These are phyloP conservation scores for Helminthosporium solani DNA, from an alignment of 2,329 filamentous ascomycete genomes.

Conservation along the genomic window DNA sequence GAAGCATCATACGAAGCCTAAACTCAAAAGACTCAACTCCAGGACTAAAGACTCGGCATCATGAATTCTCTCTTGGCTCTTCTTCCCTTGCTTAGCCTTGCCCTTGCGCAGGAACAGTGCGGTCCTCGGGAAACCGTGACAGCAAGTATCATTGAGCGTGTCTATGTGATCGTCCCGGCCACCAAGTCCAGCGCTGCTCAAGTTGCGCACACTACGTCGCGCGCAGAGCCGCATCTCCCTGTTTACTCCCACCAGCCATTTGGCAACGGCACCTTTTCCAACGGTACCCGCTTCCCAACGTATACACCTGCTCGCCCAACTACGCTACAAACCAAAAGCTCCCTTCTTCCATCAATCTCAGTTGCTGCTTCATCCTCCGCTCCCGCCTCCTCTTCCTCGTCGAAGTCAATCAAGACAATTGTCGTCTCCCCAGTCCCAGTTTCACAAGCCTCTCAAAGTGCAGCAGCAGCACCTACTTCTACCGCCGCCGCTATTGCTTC, in stretches of 20 bases:
- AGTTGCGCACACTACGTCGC: background rate
- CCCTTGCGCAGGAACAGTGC: slow-evolving; percentile 26
- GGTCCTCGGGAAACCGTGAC: slow-evolving; percentile 15
- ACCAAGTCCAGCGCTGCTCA: slow-evolving; percentile 1
- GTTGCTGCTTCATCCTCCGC: background rate
- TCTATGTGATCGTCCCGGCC: slow-evolving; percentile 26
- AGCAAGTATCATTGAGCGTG: slow-evolving; percentile 18
- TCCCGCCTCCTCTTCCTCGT: slow-evolving; percentile 1
- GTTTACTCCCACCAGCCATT: slow-evolving; percentile 7
- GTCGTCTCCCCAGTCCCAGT: slow-evolving; percentile 14
- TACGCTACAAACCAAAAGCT: slow-evolving; percentile 2
- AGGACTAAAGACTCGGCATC: too few relatives aligned
- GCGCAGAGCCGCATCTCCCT: background rate
- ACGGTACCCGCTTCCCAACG: slow-evolving; percentile 1
- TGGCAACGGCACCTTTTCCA: slow-evolving; percentile 12
- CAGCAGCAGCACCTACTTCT: slow-evolving; percentile 3
- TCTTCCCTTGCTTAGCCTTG: slow-evolving; percentile 27
- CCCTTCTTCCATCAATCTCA: background rate
- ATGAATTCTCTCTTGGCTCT: slow-evolving; percentile 34
- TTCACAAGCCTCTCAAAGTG: slow-evolving; percentile 3
- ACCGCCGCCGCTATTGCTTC: slow-evolving; percentile 3
- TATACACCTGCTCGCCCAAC: slow-evolving; percentile 6
- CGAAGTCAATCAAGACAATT: slow-evolving; percentile 14
- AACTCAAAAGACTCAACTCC: slow-evolving; percentile 3
- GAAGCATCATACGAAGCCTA: slow-evolving; percentile 4